Conservation (phyloP, 179 eudicot species). For the Drosera spatulata region DNA sequence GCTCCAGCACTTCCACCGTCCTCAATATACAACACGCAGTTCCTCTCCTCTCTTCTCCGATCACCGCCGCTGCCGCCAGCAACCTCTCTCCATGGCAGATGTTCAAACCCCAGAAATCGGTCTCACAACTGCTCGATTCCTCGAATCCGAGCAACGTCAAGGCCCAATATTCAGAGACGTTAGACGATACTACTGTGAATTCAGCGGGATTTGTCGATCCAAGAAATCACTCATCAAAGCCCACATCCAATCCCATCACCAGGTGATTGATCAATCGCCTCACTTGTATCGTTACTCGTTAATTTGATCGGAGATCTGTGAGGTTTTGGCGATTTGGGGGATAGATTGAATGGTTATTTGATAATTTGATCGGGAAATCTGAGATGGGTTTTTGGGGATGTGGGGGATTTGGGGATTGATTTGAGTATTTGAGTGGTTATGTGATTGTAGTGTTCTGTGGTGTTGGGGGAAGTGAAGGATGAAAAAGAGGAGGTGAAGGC, state of each 20-base stretch:
- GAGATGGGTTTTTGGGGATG: too few species aligned
- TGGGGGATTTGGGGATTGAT: too few species aligned
- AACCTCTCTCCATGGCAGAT: too few species aligned
- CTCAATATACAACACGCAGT: too few species aligned
- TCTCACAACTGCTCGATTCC: too few species aligned
- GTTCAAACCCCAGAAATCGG: too few species aligned
- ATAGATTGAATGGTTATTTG: not conserved
- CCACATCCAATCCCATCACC: conserved; percentile 33
- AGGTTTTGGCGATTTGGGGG: not conserved
- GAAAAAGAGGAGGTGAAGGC: conserved; percentile 15
- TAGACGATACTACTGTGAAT: conserved; percentile 49
- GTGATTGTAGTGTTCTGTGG: too few species aligned
- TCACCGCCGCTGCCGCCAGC: too few species aligned
- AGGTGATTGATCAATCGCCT: conserved; percentile 15
- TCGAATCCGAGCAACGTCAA: too few species aligned
- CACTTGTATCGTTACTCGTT: not conserved
- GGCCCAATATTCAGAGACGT: conserved; percentile 42
- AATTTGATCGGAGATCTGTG: not conserved
- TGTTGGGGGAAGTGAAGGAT: conserved; percentile 20
- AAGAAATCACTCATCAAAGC: conserved; percentile 34
- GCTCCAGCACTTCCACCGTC: too few species aligned
- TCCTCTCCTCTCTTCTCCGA: too few species aligned
- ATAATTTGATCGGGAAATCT: not conserved
- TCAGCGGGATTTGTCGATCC: conserved; percentile 50
- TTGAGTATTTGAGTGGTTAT: too few species aligned